Evolutionary conservation across 2,329 filamentous ascomycete species (phyloP).

Genomic region (Colletotrichum scovillei): DNA sequence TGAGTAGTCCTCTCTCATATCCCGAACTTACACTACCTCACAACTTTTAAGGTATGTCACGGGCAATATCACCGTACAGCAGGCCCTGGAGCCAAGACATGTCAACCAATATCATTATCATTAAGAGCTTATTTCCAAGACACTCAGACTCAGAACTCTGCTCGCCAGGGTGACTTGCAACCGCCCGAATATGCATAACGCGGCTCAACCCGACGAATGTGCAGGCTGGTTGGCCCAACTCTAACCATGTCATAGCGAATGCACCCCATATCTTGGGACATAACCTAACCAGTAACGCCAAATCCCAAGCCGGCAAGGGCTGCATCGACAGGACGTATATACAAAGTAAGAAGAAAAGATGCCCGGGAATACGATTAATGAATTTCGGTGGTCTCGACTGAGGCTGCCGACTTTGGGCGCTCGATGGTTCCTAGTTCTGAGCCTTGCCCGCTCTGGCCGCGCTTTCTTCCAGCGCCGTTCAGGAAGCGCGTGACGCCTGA

Average conservation of each 20-base stretch:
- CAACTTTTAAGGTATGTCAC: background rate
- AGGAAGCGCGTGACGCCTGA: conserved; percentile 68
- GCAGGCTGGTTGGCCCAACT: background rate
- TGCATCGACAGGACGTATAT: background rate
- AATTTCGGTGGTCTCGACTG: conserved; percentile 40
- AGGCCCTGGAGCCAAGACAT: background rate
- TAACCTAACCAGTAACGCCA: conserved; percentile 20
- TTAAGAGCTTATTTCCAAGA: conserved; percentile 27
- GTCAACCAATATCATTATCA: conserved; percentile 33
- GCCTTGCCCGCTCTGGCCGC: conserved; percentile 76
- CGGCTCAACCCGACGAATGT: conserved; percentile 13
- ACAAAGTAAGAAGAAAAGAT: conserved; percentile 3
- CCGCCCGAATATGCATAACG: conserved; percentile 29
- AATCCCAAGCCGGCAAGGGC: conserved; percentile 17
- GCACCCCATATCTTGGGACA: conserved; percentile 12
- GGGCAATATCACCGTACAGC: background rate
- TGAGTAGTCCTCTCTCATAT: background rate
- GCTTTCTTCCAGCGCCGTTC: conserved; percentile 74
- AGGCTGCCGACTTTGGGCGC: conserved; percentile 44
- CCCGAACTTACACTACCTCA: background rate
- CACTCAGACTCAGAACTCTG: conserved; percentile 11
- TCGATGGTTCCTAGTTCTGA: conserved; percentile 78
- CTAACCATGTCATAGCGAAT: conserved; percentile 33
- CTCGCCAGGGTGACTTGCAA: background rate
- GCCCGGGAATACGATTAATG: conserved; percentile 14